A percentile compares a stretch with the other conserved stretches of the same genome.
These are phyloP conservation scores for Saccharomyces hybrid DNA, from an alignment of 1,139 yeast species.

Conservation along the genomic window DNA sequence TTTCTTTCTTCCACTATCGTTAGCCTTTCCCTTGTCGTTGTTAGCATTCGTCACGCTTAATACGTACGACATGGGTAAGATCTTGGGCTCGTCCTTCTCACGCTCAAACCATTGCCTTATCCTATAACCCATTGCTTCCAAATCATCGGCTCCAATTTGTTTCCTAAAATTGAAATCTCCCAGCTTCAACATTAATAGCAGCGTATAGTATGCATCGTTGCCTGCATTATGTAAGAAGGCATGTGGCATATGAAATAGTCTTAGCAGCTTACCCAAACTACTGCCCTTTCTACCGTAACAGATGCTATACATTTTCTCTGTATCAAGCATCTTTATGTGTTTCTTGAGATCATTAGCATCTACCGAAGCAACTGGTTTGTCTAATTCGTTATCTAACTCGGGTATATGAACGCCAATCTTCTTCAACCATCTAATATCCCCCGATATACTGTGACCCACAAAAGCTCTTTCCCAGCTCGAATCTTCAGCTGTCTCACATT, in stretches of 20 bases:
- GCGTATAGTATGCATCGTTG: conserved; percentile 69
- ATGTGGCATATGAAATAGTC: conserved; percentile 50
- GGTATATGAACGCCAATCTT: conserved; percentile 45
- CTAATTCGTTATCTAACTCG: background rate
- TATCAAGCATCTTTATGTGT: conserved; percentile 39
- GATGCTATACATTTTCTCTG: conserved; percentile 42
- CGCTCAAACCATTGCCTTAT: conserved; percentile 20
- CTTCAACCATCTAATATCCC: conserved; percentile 51
- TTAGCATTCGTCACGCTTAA: conserved; percentile 16
- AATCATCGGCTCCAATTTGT: conserved; percentile 29
- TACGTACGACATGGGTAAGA: conserved; percentile 28
- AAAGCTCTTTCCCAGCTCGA: conserved; percentile 34
- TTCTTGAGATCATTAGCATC: background rate
- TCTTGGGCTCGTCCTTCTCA: conserved; percentile 23
- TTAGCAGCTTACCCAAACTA: conserved; percentile 46
- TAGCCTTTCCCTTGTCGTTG: conserved; percentile 1
- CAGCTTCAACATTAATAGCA: conserved; percentile 45
- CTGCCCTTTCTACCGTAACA: conserved; percentile 41
- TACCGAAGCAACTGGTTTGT: background rate
- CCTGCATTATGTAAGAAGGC: conserved; percentile 71
- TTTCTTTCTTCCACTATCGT: conserved; percentile 8
- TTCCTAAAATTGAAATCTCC: conserved; percentile 47
- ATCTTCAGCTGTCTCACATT: conserved; percentile 17
- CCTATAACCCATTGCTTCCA: conserved; percentile 16
- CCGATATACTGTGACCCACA: conserved; percentile 65